phyloP scores from a whole-genome alignment of 345 rosid species.

The Combretum micranthum region DNA sequence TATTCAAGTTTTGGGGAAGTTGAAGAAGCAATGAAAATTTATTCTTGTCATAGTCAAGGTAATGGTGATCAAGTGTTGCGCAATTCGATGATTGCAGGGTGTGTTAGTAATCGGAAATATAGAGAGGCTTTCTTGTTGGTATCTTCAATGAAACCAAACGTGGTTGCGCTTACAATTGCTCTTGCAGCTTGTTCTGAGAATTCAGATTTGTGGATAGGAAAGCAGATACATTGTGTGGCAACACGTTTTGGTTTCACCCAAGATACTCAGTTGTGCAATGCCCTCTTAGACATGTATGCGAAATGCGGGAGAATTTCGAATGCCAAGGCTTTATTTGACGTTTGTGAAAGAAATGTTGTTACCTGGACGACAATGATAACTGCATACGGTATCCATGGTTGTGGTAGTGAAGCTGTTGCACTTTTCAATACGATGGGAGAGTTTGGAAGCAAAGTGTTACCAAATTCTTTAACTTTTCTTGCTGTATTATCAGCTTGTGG shows the following conservation, averaged over 20 bases:
- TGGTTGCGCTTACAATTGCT: constrained; percentile 50
- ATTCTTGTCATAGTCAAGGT: constrained; percentile 20
- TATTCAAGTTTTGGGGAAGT: constrained; percentile 46
- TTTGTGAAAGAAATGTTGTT: constrained; percentile 41
- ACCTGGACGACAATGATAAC: constrained; percentile 83
- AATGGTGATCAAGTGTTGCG: constrained; percentile 40
- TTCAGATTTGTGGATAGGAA: constrained; percentile 52
- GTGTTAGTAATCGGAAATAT: constrained; percentile 42
- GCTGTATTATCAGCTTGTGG: constrained; percentile 76
- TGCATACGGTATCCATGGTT: constrained; percentile 63
- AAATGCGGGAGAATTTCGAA: constrained; percentile 49
- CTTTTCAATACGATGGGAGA: constrained; percentile 50
- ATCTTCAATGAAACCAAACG: constrained; percentile 43
- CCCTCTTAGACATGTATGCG: constrained; percentile 67
- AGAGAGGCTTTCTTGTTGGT: constrained; percentile 46
- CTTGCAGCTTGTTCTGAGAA: constrained; percentile 73
- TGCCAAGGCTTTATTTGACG: constrained; percentile 41
- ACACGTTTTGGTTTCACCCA: constrained; percentile 38
- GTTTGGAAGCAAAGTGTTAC: constrained; percentile 25
- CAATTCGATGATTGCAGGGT: constrained; percentile 65
- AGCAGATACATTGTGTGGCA: constrained; percentile 62
- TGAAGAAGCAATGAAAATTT: constrained; percentile 55
- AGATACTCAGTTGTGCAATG: constrained; percentile 65
- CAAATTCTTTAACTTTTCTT: constrained; percentile 73
- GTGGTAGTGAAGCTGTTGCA: constrained; percentile 49